These are phyloP conservation scores for Colletotrichum sp. DNA, from an alignment of 2,329 filamentous ascomycete genomes.

Conservation along the genomic window DNA sequence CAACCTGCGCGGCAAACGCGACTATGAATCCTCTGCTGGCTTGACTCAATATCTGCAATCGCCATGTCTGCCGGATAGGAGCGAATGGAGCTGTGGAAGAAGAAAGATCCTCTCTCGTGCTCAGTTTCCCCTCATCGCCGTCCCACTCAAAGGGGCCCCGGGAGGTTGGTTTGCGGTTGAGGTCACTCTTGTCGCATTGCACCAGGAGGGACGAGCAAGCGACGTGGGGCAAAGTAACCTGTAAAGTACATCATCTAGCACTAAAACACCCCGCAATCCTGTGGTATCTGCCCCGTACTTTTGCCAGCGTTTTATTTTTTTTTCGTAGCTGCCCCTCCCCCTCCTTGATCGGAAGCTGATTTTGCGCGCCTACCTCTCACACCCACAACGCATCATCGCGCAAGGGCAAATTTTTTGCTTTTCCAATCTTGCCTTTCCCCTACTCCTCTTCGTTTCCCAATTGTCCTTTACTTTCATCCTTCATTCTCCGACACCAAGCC, in stretches of 20 bases:
- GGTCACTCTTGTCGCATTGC: conserved; percentile 4
- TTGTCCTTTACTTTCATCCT: neutral
- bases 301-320: neutral
- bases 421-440: neutral
- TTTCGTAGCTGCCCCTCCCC: conserved; percentile 16
- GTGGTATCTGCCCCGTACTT: conserved; percentile 1
- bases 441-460: neutral
- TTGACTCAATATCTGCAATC: neutral
- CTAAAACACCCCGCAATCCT: neutral
- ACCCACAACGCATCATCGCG: conserved; percentile 16
- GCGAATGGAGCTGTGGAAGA: neutral
- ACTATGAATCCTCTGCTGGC: neutral
- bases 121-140: neutral
- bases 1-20: neutral
- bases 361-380: conserved; percentile 14
- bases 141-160: neutral
- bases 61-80: neutral
- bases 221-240: conserved; percentile 15
- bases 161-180: neutral
- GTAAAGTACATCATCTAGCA: neutral
- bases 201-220: neutral
- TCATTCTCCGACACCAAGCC: neutral
- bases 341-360: conserved; percentile 20
- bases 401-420: conserved; percentile 14
- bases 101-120: neutral